Percentiles rank a stretch among this genome's conserved stretches.
Evolutionary conservation across 2,329 filamentous ascomycete genomes (phyloP).

Genomic region (Teratosphaeria epicoccoides): DNA sequence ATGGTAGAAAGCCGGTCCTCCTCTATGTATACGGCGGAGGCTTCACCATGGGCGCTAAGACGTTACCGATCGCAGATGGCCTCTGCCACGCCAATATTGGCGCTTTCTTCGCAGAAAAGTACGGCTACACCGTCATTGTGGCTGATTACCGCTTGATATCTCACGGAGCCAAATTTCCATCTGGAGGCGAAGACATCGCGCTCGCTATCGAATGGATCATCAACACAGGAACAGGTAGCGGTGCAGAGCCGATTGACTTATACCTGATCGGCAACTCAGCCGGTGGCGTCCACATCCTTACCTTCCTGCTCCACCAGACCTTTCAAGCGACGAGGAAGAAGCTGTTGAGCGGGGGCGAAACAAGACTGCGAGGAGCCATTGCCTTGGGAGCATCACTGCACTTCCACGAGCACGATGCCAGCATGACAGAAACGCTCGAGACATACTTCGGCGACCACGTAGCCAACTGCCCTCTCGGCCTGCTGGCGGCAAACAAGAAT

Average conservation of each 20-base stretch:
- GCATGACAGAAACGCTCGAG: conserved; percentile 8
- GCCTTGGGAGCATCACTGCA: conserved; percentile 18
- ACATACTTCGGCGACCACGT: conserved; percentile 15
- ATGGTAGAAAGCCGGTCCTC: conserved; percentile 14
- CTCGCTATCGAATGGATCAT: conserved; percentile 29
- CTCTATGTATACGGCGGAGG: conserved; percentile 28
- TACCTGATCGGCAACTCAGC: conserved; percentile 34
- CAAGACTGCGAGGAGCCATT: conserved; percentile 14
- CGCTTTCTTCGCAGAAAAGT: conserved; percentile 29
- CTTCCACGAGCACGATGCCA: conserved; percentile 8
- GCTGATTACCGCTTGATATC: conserved; percentile 31
- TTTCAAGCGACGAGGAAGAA: conserved; percentile 12
- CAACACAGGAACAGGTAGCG: conserved; percentile 11
- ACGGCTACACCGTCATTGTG: conserved; percentile 28
- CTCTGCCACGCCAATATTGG: conserved; percentile 30
- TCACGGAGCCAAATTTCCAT: conserved; percentile 32
- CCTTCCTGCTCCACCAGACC: conserved; percentile 25
- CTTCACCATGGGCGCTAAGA: conserved; percentile 26
- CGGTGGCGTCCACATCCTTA: conserved; percentile 30
- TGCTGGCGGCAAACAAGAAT: conserved; percentile 8
- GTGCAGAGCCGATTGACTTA: conserved; percentile 24
- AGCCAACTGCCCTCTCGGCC: conserved; percentile 12
- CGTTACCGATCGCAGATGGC: conserved; percentile 16
- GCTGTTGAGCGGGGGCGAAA: conserved; percentile 6
- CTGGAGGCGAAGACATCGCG: conserved; percentile 32